A percentile compares a stretch with the other conserved stretches of the same genome.
phyloP scores from a whole-genome alignment of 208 protist genomes.

The Acanthamoeba comandoni region DNA sequence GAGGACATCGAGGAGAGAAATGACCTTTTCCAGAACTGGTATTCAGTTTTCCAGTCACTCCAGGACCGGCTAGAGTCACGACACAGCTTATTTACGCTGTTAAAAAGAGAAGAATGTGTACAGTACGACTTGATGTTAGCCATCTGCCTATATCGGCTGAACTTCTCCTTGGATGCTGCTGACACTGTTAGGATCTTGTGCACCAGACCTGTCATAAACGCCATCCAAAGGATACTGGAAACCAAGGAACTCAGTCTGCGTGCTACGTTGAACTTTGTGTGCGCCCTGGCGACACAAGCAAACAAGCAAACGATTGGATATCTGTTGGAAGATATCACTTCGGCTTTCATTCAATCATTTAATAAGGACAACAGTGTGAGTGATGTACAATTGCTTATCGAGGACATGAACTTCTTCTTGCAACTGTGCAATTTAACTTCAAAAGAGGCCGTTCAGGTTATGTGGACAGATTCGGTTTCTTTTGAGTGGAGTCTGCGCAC shows the following conservation, averaged over 20 bases:
- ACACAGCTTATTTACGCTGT: not conserved
- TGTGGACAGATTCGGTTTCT: not conserved
- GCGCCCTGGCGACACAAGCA: not conserved
- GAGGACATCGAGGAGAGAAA: not conserved
- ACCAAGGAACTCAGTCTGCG: not conserved
- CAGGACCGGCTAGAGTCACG: not conserved
- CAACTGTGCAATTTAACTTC: not conserved
- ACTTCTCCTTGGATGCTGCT: not conserved
- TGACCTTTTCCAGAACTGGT: conserved; percentile 5
- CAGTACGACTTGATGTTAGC: conserved; percentile 4
- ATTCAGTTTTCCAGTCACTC: not conserved
- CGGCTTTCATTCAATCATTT: not conserved
- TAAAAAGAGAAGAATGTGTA: not conserved
- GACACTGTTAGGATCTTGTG: conserved; percentile 3
- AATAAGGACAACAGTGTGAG: not conserved
- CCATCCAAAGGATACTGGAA: not conserved
- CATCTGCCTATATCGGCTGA: conserved; percentile 3
- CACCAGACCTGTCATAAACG: not conserved
- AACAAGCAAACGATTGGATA: conserved; percentile 4
- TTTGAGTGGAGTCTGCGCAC: not conserved
- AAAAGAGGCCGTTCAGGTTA: not conserved
- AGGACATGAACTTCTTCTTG: conserved; percentile 1
- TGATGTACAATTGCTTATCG: not conserved
- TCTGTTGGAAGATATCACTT: conserved; percentile 2
- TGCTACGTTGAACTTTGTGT: no score